Evolutionary conservation across 768 basidiomycete species (phyloP).

Genomic region (Boletus sp.): DNA sequence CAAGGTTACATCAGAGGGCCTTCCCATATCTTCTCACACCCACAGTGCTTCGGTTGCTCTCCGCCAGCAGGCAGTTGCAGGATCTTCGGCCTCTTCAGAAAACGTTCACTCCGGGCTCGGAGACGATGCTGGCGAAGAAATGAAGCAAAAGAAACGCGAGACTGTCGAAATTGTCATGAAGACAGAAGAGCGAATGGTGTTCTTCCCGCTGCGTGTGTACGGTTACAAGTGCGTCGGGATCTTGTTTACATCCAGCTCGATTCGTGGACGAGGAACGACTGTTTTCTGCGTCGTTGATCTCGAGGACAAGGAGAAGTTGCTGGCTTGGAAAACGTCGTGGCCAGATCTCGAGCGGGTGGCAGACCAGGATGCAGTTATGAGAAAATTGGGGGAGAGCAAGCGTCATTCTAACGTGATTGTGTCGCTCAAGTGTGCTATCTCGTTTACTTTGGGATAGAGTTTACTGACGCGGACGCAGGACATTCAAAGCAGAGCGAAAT

Average conservation of each 20-base stretch:
- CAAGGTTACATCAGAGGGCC: neutral
- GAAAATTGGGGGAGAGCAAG: neutral
- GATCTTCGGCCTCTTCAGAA: neutral
- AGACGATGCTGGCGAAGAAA: neutral
- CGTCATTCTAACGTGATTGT: neutral
- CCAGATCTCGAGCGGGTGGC: constrained; percentile 1
- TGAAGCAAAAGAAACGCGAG: neutral
- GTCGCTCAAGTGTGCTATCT: neutral
- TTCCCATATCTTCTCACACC: neutral
- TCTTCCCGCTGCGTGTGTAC: constrained; percentile 2
- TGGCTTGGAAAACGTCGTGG: constrained; percentile 7
- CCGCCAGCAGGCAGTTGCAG: neutral
- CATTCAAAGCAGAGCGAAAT: neutral
- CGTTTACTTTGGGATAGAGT: accelerated
- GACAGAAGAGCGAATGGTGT: neutral
- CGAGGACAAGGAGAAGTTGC: neutral
- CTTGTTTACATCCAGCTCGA: constrained; percentile 9
- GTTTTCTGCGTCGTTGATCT: constrained; percentile 1
- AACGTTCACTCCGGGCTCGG: neutral
- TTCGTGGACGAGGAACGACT: constrained; percentile 11
- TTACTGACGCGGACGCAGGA: neutral
- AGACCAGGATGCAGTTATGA: neutral
- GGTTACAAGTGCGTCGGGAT: neutral
- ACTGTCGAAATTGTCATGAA: neutral
- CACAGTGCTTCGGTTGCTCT: neutral